These are phyloP conservation scores for Arctium minus DNA, from an alignment of 129 eudicot species.

Conservation along the genomic window DNA sequence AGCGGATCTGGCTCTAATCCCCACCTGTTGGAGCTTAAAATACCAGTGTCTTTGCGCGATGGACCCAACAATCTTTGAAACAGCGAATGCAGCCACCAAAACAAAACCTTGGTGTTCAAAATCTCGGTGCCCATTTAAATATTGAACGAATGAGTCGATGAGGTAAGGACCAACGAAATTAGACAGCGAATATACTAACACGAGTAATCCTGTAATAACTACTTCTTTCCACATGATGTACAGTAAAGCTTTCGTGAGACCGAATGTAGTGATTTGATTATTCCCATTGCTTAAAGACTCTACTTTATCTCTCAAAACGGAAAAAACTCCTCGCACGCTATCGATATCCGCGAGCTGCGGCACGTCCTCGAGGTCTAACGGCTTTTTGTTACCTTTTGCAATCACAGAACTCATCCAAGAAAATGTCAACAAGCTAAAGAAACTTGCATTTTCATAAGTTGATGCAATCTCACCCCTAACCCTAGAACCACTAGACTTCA, in stretches of 20 bases:
- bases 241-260: slow-evolving; percentile 62
- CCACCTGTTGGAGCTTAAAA: slow-evolving; percentile 69
- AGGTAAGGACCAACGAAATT: slow-evolving; percentile 82
- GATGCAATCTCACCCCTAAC: slow-evolving; percentile 42
- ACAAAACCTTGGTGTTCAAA: slow-evolving; percentile 48
- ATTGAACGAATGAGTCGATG: slow-evolving; percentile 70
- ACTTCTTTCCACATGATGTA: slow-evolving; percentile 60
- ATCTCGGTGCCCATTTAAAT: slow-evolving; percentile 50
- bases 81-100: slow-evolving; percentile 56
- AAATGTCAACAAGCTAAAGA: slow-evolving; percentile 61
- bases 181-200: slow-evolving; percentile 38
- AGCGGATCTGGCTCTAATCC: slow-evolving; percentile 58
- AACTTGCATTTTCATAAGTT: slow-evolving; percentile 55
- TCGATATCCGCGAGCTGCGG: slow-evolving; percentile 63
- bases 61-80: slow-evolving; percentile 63
- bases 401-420: slow-evolving; percentile 68
- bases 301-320: slow-evolving; percentile 33
- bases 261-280: slow-evolving; percentile 43
- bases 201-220: slow-evolving; percentile 46
- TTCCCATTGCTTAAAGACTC: slow-evolving; percentile 25
- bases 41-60: slow-evolving; percentile 66
- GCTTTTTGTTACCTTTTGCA: slow-evolving; percentile 51
- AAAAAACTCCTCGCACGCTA: slow-evolving; percentile 46
- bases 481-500: slow-evolving; percentile 32
- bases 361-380: slow-evolving; percentile 75